Evolutionary conservation across 2,329 filamentous ascomycete genomes (phyloP).

Genomic region (Colletotrichum liaoningense): DNA sequence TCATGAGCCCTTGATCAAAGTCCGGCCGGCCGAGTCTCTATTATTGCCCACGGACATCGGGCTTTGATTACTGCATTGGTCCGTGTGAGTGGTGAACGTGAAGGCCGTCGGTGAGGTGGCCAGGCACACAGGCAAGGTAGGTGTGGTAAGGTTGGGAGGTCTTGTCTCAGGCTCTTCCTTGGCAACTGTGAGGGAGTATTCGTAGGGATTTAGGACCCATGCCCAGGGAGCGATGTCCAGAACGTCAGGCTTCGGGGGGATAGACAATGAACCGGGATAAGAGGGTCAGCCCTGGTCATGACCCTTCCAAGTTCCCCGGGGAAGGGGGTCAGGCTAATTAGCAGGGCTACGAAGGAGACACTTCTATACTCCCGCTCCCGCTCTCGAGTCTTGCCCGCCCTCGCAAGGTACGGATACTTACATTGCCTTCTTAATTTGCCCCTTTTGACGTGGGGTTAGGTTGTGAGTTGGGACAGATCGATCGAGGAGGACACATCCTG

Average conservation of each 20-base stretch:
- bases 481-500: not conserved
- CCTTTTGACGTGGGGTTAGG: not conserved
- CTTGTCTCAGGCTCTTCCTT: not conserved
- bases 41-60: not conserved
- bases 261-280: not conserved
- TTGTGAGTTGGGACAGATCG: not conserved
- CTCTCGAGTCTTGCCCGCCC: not conserved
- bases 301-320: not conserved
- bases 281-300: not conserved
- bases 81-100: not conserved
- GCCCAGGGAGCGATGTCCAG: no score
- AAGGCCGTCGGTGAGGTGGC: not conserved
- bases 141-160: not conserved
- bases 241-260: not conserved
- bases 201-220: not conserved
- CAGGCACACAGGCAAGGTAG: not conserved
- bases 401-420: not conserved
- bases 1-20: not conserved
- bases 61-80: not conserved
- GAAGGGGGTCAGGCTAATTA: not conserved
- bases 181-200: not conserved
- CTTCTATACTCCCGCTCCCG: constrained; percentile 6
- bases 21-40: constrained; percentile 17
- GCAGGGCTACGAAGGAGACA: not conserved
- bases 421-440: not conserved